Base-by-base conservation (phyloP, 1,284 basidiomycete genomes). In the Puccinia coronata region DNA sequence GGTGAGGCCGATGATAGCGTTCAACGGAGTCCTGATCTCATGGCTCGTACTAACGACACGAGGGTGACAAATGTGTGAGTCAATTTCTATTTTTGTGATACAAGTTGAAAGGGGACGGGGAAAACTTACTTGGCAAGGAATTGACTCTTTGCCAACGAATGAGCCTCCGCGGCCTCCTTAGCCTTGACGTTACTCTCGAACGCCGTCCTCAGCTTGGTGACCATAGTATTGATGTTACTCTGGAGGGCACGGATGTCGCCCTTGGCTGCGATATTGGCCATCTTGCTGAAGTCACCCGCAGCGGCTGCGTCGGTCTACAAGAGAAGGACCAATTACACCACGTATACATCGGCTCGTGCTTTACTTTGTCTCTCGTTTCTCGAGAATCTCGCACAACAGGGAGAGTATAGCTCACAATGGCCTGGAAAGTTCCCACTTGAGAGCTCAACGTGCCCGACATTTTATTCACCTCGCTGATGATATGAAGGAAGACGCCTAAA, bases 161-260 rank as follows among this genome's bases (percentile, higher is more conserved):
- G 71, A 34, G 72, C 71, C 63, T 81, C 80, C 14, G 80, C 80
- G n/a, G 80, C 71, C 53, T 81, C 80, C 36, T 75, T 81, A 31
- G 80, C 80, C 39, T 74, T 75, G n/a, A 75, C 72, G n/a, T 81
- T 81, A 41, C 72, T 81, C 51, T 81, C 71, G 36, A 81, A 75
- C 11, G 80, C 80, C 12, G 71, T 75, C 25, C 80, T 43, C 6
- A 81, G 72, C 47, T 75, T 81, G n/a, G 72, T 74, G 57, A 81
- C 80, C 80, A 81, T 81, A n/a, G 80, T 74, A 39, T 81, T 81
- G n/a, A 81, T 81, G 25, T 81, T 74, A 69, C 72, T 81, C 51
- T 81, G 71, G 11, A 81, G 72, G 47, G 71, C 72, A 4, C 72
- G 51, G 14, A 81, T 81, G 11, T 81, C 80, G 31, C 80, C 80